Evolutionary conservation across 2,329 filamentous ascomycete species (phyloP).

Genomic region (Diatrype stigma): DNA sequence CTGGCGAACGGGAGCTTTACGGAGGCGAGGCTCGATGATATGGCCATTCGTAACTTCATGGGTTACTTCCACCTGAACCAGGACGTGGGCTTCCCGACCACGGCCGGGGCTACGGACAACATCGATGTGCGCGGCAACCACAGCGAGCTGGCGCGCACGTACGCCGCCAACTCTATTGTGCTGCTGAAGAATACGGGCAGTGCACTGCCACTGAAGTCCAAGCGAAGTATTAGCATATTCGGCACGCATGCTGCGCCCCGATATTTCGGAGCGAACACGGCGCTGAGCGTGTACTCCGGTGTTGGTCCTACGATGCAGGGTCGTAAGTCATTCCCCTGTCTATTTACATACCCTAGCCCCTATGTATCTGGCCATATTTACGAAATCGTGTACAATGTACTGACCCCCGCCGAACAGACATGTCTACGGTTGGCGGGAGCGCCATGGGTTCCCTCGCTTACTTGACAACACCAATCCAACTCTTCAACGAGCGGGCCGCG

Average conservation of each 20-base stretch:
- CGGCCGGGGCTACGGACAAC: conserved; percentile 1
- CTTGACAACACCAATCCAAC: conserved; percentile 3
- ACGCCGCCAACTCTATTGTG: conserved; percentile 47
- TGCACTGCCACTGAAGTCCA: conserved; percentile 53
- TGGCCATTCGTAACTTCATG: conserved; percentile 13
- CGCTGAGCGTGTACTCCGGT: conserved; percentile 1
- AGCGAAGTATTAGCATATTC: conserved; percentile 39
- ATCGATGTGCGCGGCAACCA: conserved; percentile 13
- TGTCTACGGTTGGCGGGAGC: conserved; percentile 2
- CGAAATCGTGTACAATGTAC: too few relatives aligned
- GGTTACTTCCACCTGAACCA: conserved; percentile 10
- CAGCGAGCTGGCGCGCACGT: conserved; percentile 7
- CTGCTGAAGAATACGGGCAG: conserved; percentile 56
- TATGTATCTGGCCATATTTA: too few relatives aligned
- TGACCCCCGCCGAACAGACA: neutral
- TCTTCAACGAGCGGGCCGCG: conserved; percentile 5
- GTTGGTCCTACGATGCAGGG: conserved; percentile 6
- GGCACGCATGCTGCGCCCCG: conserved; percentile 46
- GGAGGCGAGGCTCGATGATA: conserved; percentile 13
- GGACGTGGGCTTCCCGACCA: conserved; percentile 6
- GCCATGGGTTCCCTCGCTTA: conserved; percentile 6
- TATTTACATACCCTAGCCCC: neutral
- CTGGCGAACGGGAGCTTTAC: conserved; percentile 10
- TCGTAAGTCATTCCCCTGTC: conserved; percentile 1
- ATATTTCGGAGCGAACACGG: conserved; percentile 2